Evolutionary conservation across 768 basidiomycete species (phyloP), one percentile per base, ranked within the genome.

Genomic region (Podaxis sp.): DNA sequence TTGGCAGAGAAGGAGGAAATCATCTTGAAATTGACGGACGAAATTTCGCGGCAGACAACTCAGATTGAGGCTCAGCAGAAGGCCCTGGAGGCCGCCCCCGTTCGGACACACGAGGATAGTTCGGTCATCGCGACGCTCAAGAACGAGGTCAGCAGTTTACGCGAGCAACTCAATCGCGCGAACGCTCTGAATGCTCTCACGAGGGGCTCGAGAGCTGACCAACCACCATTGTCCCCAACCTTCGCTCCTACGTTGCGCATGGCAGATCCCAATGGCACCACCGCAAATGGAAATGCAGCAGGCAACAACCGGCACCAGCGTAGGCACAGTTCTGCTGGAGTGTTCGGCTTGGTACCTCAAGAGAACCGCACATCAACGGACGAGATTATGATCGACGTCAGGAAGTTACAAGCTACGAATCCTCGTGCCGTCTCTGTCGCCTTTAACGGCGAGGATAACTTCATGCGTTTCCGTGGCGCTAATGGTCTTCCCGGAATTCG

Each of bases 91-190:
- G 69, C 75, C 57, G 78, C 85, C 0, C 88, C 91, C 5, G 75
- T 78, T 51, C 85, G 88, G 66, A 88, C 84, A 52, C 83, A 85
- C 4, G 96, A 97, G 67, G 95, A 98, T 70, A 87, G 80, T 66
- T 89, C 91, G 15, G 90, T 96, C 46, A 94, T 99, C 65, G 79
- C 87, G 66, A 89, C 89, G 0, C 85, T 99, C 68, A 95, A 96
- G 75, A 91, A 87, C 67, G 97, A 99, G 80, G 89, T 99, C 67
- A 88, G 90, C 75, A 89, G 79, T 69, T 83, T 99, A 33, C 93
- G 95, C 63, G 97, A 99, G 72, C 96, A 99, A 72, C 87, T 99
- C 66, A 96, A 96, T 69, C 87, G 96, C 36, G 88, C 94, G n/a
- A 95, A 96, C 71, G 94, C 97, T 8, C 84, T 97, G 68, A 93